Base-by-base conservation (phyloP, 2,329 filamentous ascomycete genomes). In the Pezicula neosporulosa region DNA sequence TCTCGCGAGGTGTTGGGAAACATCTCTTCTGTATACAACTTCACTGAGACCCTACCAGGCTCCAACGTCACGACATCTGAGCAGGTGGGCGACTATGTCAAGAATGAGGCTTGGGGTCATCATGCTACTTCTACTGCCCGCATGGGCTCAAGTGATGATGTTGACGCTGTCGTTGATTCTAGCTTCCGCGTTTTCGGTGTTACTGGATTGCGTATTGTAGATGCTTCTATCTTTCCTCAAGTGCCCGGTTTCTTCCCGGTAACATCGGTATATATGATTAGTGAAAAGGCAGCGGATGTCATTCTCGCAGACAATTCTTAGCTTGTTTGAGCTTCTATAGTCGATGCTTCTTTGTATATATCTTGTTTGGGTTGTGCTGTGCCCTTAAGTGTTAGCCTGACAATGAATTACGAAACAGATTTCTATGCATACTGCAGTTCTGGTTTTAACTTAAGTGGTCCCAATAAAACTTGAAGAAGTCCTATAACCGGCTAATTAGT, bases 211-310 rank as follows among this genome's bases (percentile, higher is more conserved):
- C 70, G 83, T 27, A 81, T 86, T 3, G 83, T 86, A 0, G 83
- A 86, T 67, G 83, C 81, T 1, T 78, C 73, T 21, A 72, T 78
- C 1, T 86, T 80, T 52, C 78, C 80, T 1, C 70, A 71, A 49
- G 80, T 70, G 27, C 70, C 70, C 1, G 81, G 81, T 55, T 76
- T 70, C 48, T 82, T 78, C 58, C 72, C 76, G 24, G 71, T 73
- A 4, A 62, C 77, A 1, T 72, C 79, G 0, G 75, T 75, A 0
- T 82, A 80, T 57, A 80, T 85, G 65, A 69, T 80, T 5, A 74
- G 72, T 1, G 81, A 86, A 70, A 86, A 85, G 71, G 82, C 82
- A 1, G 77, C 79, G 2, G 80, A 83, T 64, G 75, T 74, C 6
- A 83, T 85, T 21, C 44, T 47, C 6, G 42, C 38, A 1, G 38